Percentiles rank a stretch among this genome's conserved stretches.
Conservation (phyloP, 2,329 filamentous ascomycete species). For the Phoma sp. region DNA sequence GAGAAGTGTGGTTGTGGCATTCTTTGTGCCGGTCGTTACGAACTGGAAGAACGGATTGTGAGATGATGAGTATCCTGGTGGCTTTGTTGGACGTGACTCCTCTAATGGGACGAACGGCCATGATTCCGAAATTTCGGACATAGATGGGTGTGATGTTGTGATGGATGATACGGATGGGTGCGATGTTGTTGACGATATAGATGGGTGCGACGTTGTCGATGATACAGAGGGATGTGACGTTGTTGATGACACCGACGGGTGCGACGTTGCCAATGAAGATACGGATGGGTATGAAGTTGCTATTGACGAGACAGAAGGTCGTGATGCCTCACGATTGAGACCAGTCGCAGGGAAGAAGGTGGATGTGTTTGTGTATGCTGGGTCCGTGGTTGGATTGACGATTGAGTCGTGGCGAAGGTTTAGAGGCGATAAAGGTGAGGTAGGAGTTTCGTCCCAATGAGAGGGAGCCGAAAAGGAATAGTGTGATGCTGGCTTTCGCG, state of each 20-base stretch:
- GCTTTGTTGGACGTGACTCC: slow-evolving; percentile 9
- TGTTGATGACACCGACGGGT: slow-evolving; percentile 18
- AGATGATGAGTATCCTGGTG: too few relatives aligned
- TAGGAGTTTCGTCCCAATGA: slow-evolving; percentile 25
- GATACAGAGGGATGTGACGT: slow-evolving; percentile 7
- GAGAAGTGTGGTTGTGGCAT: slow-evolving; percentile 26
- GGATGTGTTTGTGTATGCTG: slow-evolving; percentile 21
- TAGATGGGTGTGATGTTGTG: slow-evolving; percentile 7
- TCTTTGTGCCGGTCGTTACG: neutral
- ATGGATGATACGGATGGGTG: slow-evolving; percentile 19
- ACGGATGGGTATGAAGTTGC: slow-evolving; percentile 1
- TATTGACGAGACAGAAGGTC: slow-evolving; percentile 16
- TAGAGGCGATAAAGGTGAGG: slow-evolving; percentile 8
- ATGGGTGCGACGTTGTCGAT: slow-evolving; percentile 2
- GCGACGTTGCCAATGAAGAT: slow-evolving; percentile 4
- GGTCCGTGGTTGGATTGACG: slow-evolving; percentile 23
- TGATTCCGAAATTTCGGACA: neutral
- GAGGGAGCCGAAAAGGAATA: neutral
- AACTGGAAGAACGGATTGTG: neutral
- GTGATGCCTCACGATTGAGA: slow-evolving; percentile 12
- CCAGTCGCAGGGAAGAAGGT: neutral
- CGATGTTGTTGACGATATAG: slow-evolving; percentile 2
- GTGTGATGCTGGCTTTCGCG: neutral
- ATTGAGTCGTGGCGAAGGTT: slow-evolving; percentile 26
- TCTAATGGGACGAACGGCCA: slow-evolving; percentile 9